phyloP scores from a whole-genome alignment of 192 early-diverging fungal species.

The Physocladia obscura region DNA sequence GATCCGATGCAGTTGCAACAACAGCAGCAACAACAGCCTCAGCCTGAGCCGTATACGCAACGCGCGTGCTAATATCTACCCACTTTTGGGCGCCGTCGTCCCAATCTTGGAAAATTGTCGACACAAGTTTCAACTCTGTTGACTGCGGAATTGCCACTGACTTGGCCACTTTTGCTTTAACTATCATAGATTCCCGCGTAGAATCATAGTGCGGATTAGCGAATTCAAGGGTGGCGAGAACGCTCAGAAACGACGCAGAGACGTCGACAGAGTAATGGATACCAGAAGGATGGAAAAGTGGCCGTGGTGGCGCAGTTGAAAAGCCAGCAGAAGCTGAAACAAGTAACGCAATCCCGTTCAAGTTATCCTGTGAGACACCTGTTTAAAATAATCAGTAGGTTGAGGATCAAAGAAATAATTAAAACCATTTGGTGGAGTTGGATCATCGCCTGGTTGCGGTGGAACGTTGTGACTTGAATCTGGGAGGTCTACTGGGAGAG shows the following conservation, averaged over 20 bases:
- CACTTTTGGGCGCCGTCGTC: background rate
- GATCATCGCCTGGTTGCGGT: constrained; percentile 4
- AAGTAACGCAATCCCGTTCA: constrained; percentile 6
- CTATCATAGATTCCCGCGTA: background rate
- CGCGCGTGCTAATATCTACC: constrained; percentile 2
- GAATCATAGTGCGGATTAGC: background rate
- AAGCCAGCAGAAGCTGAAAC: constrained; percentile 10
- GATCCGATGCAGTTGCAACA: background rate
- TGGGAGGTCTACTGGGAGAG: background rate
- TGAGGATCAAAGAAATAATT: background rate
- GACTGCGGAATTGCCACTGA: background rate
- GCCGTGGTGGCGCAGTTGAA: background rate
- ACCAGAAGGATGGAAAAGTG: background rate
- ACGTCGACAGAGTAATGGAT: constrained; percentile 5
- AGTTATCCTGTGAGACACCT: constrained; percentile 6
- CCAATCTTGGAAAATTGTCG: constrained; percentile 15
- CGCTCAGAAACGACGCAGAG: background rate
- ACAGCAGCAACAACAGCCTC: constrained; percentile 12
- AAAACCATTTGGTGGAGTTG: constrained; percentile 12
- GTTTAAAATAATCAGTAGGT: background rate
- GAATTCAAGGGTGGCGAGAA: background rate
- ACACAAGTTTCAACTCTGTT: background rate
- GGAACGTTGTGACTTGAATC: background rate
- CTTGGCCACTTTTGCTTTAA: constrained; percentile 20
- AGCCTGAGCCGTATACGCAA: constrained; percentile 11